phyloP scores from a whole-genome alignment of 1,284 basidiomycete genomes.

The Heterobasidion irregulare region DNA sequence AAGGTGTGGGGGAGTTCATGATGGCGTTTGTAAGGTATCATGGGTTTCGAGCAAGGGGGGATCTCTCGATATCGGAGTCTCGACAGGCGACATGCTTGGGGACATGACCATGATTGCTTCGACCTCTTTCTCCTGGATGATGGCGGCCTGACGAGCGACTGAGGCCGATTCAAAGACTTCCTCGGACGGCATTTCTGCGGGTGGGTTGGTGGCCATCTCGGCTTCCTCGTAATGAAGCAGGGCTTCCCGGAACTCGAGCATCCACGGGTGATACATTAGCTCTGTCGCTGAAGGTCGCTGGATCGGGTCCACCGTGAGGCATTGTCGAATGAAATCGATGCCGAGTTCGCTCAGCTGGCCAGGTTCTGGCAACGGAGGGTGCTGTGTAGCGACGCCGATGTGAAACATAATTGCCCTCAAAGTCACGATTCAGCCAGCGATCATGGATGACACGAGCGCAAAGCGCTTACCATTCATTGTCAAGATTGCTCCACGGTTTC shows the following conservation, averaged over 20 bases:
- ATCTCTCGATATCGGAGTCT: conserved; percentile 30
- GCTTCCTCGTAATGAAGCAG: conserved; percentile 60
- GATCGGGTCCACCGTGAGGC: conserved; percentile 84
- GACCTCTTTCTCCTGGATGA: conserved; percentile 51
- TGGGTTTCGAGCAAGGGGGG: not conserved
- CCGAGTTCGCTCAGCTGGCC: conserved; percentile 85
- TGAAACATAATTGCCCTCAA: conserved; percentile 98
- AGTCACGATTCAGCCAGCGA: conserved; percentile 3
- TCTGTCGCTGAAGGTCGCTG: conserved; percentile 81
- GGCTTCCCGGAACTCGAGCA: conserved; percentile 70
- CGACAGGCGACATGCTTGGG: conserved; percentile 21
- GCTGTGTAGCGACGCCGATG: conserved; percentile 94
- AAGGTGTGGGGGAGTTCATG: not conserved
- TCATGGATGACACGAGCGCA: not conserved
- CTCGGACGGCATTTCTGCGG: conserved; percentile 35
- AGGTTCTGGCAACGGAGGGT: conserved; percentile 90
- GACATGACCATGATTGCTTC: conserved; percentile 35
- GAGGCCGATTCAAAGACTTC: conserved; percentile 40
- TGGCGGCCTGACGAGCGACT: conserved; percentile 48
- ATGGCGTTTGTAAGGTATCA: not conserved
- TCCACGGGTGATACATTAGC: conserved; percentile 88
- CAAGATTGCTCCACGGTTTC: conserved; percentile 97
- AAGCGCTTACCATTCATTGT: conserved; percentile 87
- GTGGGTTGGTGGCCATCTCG: conserved; percentile 45
- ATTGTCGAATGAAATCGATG: conserved; percentile 91